Percentiles rank a stretch among this genome's conserved stretches.
Evolutionary conservation across 257 asterid genomes (phyloP).

Genomic region (Penstemon barbatus): DNA sequence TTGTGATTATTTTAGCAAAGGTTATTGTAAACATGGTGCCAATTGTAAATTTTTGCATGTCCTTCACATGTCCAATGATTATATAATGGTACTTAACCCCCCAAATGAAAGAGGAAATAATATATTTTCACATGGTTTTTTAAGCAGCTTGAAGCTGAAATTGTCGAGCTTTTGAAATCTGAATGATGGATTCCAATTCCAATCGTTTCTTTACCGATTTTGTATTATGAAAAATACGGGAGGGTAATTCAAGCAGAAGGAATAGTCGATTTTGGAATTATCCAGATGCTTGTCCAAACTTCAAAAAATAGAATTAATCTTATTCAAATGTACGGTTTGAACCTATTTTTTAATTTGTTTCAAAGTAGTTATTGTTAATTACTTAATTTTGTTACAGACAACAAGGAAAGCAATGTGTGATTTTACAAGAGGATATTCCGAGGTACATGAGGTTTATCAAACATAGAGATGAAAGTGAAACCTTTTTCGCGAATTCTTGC

Average conservation of each 20-base stretch:
- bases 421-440: conserved; percentile 28
- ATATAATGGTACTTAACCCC: conserved; percentile 31
- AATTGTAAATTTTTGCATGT: conserved; percentile 36
- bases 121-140: conserved; percentile 20
- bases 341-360: not conserved
- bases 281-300: conserved; percentile 29
- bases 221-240: conserved; percentile 36
- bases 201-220: conserved; percentile 29
- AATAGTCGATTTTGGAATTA: conserved; percentile 13
- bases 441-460: conserved; percentile 9
- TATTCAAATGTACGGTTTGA: conserved; percentile 21
- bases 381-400: conserved; percentile 14
- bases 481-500: not conserved
- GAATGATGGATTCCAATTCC: conserved; percentile 37
- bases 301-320: conserved; percentile 18
- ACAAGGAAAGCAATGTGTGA: conserved; percentile 31
- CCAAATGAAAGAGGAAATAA: not conserved
- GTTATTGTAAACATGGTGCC: conserved; percentile 38
- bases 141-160: conserved; percentile 32
- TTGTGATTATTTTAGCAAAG: conserved; percentile 32
- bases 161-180: conserved; percentile 29
- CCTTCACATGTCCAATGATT: conserved; percentile 22
- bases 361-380: not conserved
- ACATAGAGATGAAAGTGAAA: conserved; percentile 8
- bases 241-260: conserved; percentile 28